These are phyloP conservation scores for Pyrus communis DNA, from an alignment of 306 rosid genomes.

Conservation along the genomic window DNA sequence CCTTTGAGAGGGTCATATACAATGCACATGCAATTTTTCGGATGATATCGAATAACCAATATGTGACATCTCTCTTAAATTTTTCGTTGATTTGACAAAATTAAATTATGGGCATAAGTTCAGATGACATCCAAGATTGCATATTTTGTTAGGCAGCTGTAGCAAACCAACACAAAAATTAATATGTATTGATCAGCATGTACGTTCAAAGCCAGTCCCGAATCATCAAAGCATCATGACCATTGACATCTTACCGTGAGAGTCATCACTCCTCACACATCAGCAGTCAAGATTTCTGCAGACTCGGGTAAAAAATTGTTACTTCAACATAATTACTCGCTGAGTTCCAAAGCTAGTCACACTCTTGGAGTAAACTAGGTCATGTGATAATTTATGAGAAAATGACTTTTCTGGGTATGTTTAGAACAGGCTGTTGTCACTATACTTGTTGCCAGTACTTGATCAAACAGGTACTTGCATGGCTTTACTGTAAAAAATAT, in stretches of 20 bases:
- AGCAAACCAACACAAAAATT: background rate
- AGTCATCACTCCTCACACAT: background rate
- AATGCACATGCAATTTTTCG: background rate
- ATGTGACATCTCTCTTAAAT: no score
- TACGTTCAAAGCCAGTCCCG: background rate
- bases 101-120: background rate
- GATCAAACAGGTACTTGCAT: background rate
- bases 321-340: background rate
- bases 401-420: conserved; percentile 3
- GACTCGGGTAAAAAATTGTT: background rate
- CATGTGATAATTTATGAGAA: conserved; percentile 30
- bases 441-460: background rate
- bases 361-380: conserved; percentile 30
- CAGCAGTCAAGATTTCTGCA: background rate
- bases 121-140: background rate
- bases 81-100: no score
- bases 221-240: background rate
- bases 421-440: background rate
- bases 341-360: conserved; percentile 24
- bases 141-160: background rate
- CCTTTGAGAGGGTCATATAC: background rate
- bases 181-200: background rate
- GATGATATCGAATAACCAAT: background rate
- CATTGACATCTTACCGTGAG: background rate
- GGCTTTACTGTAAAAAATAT: background rate